Evolutionary conservation across 2,329 filamentous ascomycete species (phyloP).

Genomic region (Plenodomus lindquistii): DNA sequence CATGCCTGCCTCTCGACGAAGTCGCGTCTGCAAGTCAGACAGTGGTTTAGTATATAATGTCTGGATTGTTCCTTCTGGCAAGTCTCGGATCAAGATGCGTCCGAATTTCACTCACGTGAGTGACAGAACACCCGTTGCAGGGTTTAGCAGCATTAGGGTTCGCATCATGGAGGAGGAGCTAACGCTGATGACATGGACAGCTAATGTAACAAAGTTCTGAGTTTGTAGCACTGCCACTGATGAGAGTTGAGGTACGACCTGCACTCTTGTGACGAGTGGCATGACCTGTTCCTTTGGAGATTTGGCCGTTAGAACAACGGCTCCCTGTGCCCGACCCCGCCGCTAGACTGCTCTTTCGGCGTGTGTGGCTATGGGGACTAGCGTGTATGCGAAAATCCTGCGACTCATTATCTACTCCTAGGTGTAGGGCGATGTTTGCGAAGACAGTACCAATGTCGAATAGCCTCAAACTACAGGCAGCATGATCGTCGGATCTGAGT

Average conservation of each 20-base stretch:
- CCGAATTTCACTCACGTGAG: neutral
- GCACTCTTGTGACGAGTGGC: neutral
- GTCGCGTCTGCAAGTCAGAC: neutral
- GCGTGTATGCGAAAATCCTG: neutral
- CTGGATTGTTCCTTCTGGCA: neutral
- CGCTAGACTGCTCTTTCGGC: neutral
- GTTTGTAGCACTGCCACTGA: neutral
- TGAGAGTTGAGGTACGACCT: neutral
- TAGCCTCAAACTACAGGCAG: neutral
- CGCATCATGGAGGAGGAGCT: neutral
- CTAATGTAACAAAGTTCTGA: neutral
- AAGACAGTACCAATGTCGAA: neutral
- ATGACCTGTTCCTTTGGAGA: neutral
- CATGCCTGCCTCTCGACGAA: neutral
- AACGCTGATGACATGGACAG: neutral
- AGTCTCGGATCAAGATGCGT: neutral
- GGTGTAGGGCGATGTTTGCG: neutral
- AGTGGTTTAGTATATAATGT: neutral
- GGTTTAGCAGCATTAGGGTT: neutral
- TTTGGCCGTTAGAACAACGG: neutral
- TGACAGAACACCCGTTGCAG: neutral
- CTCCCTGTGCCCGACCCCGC: neutral
- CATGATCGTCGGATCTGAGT: neutral
- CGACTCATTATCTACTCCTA: too few species aligned
- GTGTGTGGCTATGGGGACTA: neutral